Evolutionary conservation across 2,329 filamentous ascomycete species (phyloP).

Genomic region (Ophiostoma australiae): DNA sequence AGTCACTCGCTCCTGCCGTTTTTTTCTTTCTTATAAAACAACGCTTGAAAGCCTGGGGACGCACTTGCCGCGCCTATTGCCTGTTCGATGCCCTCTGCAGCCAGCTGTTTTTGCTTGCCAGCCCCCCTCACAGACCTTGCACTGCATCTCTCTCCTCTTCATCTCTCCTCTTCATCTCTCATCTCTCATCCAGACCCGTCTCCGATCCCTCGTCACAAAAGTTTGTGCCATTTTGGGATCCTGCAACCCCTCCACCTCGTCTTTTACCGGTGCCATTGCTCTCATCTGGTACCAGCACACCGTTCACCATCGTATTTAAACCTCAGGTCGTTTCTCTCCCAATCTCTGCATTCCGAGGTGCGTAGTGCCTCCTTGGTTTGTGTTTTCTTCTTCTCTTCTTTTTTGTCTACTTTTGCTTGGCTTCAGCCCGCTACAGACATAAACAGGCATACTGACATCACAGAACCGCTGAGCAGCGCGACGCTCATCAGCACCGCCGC

Average conservation of each 20-base stretch:
- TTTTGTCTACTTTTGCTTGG: not conserved
- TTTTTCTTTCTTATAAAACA: not conserved
- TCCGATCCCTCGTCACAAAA: not conserved
- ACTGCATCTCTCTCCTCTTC: not conserved
- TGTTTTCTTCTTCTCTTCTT: not conserved
- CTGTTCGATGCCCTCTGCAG: no score
- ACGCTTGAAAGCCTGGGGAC: not conserved
- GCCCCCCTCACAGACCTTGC: not conserved
- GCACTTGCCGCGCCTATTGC: not conserved
- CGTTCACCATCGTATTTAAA: not conserved
- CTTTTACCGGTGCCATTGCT: not conserved
- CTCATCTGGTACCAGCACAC: not conserved
- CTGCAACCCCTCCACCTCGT: not conserved
- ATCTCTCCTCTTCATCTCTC: not conserved
- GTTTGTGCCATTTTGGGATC: not conserved
- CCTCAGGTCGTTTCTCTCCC: no score
- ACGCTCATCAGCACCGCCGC: not conserved
- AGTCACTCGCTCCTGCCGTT: conserved; percentile 19
- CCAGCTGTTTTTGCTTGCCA: no score
- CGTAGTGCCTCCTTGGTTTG: not conserved
- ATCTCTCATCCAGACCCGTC: not conserved
- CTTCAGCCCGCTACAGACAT: not conserved
- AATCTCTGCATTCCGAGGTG: not conserved
- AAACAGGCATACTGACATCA: not conserved
- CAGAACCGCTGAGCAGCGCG: not conserved